Base-by-base conservation (phyloP, 305 asterid species). In the Striga hermonthica region DNA sequence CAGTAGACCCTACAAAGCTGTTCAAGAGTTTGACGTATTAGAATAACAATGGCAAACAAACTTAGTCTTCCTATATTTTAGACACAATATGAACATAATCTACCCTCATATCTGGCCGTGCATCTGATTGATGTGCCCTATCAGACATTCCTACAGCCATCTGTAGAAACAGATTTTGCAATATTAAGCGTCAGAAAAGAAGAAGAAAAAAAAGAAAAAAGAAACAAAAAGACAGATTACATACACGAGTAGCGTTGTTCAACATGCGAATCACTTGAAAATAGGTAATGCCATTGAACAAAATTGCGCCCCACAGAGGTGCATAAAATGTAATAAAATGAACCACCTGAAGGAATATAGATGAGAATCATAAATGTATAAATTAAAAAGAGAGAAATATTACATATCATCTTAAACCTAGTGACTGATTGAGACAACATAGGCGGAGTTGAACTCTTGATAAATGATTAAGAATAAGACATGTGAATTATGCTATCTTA, bases 251-350 rank as follows among this genome's bases (percentile, higher is more conserved):
- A 70, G 96, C 98, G 75, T 92, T 89, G 84, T 92, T 92, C 60
- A 92, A 72, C 98, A 92, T 89, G 77, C 97, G 90, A 82, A 92
- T 92, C 68, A 87, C 98, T 86, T 92, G 96, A 77, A 90, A 90
- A 79, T 90, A 93, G 80, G 96, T 88, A 82, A 93, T 66, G 62
- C 88, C 97, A 35, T 93, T 90, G 90, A 93, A 93, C 64, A 93
- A 95, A 83, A 90, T 88, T 44, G 99, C 99, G 67, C 89, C 91
- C 96, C 99, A 93, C 57, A 93, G 89, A 66, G 99, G 97, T 60
- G 96, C 88, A 79, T 93, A 93, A 77, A 93, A 93, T 36, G 99
- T 93, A 60, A 88, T 61, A 63, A 93, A 86, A 76, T 93, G 97
- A 74, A 86, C 89, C 63, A 68, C 89, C 99, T 93, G 95, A 85